Evolutionary conservation across 805 yeast genomes (phyloP), one percentile per base, ranked within the genome.

Genomic region (Saccharomycopsis sp.): DNA sequence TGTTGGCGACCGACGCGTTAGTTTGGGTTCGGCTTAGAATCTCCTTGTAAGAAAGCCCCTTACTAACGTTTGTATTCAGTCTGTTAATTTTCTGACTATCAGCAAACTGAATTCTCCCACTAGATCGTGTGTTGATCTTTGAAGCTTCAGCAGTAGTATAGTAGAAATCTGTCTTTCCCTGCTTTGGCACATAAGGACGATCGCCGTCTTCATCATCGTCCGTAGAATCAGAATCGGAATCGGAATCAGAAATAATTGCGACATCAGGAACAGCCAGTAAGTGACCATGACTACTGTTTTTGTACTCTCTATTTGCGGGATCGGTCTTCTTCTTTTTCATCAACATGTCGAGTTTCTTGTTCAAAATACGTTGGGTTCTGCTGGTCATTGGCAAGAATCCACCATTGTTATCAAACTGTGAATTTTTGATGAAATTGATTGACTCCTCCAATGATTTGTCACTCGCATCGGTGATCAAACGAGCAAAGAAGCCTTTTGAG

Each of bases 291-390:
- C 12, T 29, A 29, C 12, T 29, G 37, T 7, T 12, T 29, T 12
- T 12, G 9, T 7, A 29, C 37, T 29, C 75, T 21, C 79, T 75
- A 47, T 78, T 63, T 53, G 75, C 75, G 52, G 75, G 66, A 60
- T 75, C 75, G 41, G 14, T 24, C 12, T 12, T 20, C 9, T 51
- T 53, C 34, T 46, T 52, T 20, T 29, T 34, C 18, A 57, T 14
- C 29, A 34, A 24, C 12, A 18, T 52, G 34, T 41, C 44, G 24
- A 53, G 2, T 20, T 51, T 44, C 20, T 40, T 18, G 2, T 24
- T n/a, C 50, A 59, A 53, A 16, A 59, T 34, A 34, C 34, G 7
- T 20, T 34, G 34, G n/a, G 56, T 59, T 41, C 62, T 47, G 18
- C 47, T 52, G 1, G 62, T 59, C 18, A 48, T 46, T 18, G 62